Evolutionary conservation across 129 eudicot species (phyloP).

Genomic region (Ambrosia artemisiifolia): DNA sequence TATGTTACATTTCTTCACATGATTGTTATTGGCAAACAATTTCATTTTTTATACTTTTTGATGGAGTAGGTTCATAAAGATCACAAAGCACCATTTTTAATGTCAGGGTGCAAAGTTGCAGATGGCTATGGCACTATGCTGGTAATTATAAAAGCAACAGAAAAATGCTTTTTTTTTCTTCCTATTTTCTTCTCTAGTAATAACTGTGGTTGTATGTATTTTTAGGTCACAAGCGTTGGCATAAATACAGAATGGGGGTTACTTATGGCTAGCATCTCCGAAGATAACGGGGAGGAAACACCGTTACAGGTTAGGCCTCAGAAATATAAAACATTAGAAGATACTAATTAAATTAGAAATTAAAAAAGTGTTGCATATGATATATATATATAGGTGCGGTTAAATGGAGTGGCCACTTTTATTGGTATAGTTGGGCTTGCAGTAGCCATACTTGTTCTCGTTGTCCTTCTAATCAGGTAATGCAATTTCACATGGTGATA

Average conservation of each 20-base stretch:
- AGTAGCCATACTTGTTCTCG: conserved; percentile 70
- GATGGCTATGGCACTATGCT: conserved; percentile 99
- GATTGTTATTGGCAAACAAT: background rate
- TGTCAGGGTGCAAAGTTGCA: conserved; percentile 99
- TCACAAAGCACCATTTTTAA: conserved; percentile 74
- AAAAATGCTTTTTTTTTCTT: background rate
- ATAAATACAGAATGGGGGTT: conserved; percentile 98
- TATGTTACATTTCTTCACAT: background rate
- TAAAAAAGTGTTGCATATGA: background rate
- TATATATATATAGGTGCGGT: conserved; percentile 56
- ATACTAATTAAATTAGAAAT: background rate
- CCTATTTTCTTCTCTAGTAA: background rate
- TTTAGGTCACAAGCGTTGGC: conserved; percentile 88
- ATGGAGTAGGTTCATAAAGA: conserved; percentile 71
- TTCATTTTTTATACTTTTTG: background rate
- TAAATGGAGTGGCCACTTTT: conserved; percentile 96
- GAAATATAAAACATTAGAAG: background rate
- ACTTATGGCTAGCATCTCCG: conserved; percentile 97
- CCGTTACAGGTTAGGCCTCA: conserved; percentile 73
- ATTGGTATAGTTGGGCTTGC: conserved; percentile 85
- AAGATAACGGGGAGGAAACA: conserved; percentile 98
- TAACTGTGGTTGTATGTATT: background rate
- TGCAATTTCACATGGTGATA: background rate
- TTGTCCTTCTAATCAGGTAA: conserved; percentile 74
- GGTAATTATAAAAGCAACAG: conserved; percentile 39